Conservation (phyloP, 2,329 filamentous ascomycete genomes). For the Fusarium sacchari region DNA sequence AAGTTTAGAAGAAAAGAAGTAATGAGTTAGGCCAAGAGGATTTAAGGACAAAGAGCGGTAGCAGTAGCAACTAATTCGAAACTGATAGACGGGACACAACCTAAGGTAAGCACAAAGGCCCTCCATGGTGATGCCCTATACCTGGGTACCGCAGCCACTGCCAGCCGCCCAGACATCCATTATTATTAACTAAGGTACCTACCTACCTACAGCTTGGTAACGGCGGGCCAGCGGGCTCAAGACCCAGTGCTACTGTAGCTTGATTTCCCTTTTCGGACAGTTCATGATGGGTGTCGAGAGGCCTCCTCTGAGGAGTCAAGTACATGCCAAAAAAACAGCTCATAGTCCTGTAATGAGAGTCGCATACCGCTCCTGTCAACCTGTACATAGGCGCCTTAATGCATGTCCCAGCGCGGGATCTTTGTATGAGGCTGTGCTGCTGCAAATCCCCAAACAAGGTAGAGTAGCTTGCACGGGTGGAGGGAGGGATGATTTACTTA, state of each 20-base stretch:
- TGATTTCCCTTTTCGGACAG: constrained; percentile 28
- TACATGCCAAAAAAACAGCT: constrained; percentile 28
- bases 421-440: constrained; percentile 35
- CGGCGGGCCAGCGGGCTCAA: constrained; percentile 7
- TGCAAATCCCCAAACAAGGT: neutral
- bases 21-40: constrained; percentile 7
- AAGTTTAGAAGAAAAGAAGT: neutral
- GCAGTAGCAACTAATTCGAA: neutral
- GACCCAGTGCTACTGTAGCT: constrained; percentile 20
- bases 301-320: constrained; percentile 21
- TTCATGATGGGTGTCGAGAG: constrained; percentile 17
- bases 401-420: constrained; percentile 13
- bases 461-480: constrained; percentile 15
- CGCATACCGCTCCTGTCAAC: neutral
- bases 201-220: neutral
- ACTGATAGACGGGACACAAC: neutral
- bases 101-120: neutral
- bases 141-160: neutral
- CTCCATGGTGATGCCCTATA: neutral
- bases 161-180: neutral
- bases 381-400: neutral
- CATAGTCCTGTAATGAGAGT: constrained; percentile 1
- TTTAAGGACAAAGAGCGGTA: neutral
- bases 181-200: too few species aligned
- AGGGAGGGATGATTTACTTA: constrained; percentile 10